A percentile compares a stretch with the other conserved stretches of the same genome.
These are phyloP conservation scores for Termitomyces sp. DNA, from an alignment of 768 basidiomycete genomes.

Conservation along the genomic window DNA sequence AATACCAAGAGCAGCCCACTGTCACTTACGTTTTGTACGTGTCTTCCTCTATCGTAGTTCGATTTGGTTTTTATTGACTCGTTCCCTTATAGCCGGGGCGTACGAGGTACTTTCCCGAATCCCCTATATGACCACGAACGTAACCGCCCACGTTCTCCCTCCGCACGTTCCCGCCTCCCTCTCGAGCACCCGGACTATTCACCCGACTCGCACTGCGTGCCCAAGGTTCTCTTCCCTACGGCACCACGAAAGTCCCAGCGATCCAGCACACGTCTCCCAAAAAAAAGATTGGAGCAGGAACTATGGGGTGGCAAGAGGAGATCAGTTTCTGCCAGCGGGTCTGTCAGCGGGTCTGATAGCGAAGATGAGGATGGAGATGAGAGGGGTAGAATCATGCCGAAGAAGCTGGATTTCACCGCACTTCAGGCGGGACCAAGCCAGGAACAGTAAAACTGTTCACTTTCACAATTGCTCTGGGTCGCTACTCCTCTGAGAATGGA, in stretches of 20 bases:
- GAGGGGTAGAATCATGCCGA: conserved; percentile 13
- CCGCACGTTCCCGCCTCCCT: conserved; percentile 48
- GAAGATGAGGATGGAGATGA: conserved; percentile 10
- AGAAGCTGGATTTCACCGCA: conserved; percentile 21
- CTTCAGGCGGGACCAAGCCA: conserved; percentile 7
- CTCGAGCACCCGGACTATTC: conserved; percentile 62
- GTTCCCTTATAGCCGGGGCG: conserved; percentile 52
- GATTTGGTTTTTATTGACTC: not conserved
- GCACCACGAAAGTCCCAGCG: conserved; percentile 16
- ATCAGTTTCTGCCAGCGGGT: conserved; percentile 15
- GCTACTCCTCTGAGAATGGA: not conserved
- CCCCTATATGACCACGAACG: conserved; percentile 47
- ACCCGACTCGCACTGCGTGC: conserved; percentile 46
- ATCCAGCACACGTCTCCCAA: not conserved
- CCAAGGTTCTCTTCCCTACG: conserved; percentile 50
- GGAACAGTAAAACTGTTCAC: not conserved
- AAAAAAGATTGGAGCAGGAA: conserved; percentile 7
- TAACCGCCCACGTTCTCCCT: conserved; percentile 36
- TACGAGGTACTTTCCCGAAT: conserved; percentile 55
- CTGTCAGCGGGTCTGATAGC: conserved; percentile 18
- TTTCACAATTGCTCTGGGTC: not conserved
- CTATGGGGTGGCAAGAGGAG: conserved; percentile 2
- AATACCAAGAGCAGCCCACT: conserved; percentile 48
- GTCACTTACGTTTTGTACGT: conserved; percentile 74
- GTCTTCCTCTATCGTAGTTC: not conserved